Conservation (phyloP, 306 rosid genomes). For the Cajanus cajan region DNA sequence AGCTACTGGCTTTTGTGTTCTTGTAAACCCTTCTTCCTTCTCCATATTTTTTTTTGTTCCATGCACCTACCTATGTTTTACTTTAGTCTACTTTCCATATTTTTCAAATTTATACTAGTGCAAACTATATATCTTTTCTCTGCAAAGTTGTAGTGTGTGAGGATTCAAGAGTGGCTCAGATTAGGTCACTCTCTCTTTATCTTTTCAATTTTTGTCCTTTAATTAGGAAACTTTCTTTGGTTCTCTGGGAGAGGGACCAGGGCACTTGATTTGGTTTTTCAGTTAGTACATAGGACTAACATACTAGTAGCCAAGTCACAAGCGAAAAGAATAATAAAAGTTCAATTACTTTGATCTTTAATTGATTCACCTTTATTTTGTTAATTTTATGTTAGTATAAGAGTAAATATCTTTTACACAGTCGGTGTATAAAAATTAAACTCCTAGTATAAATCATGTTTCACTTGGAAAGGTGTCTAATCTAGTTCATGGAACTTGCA, state of each 20-base stretch:
- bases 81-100: neutral
- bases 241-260: neutral
- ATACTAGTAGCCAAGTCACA: neutral
- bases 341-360: neutral
- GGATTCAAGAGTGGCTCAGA: neutral
- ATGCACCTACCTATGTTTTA: neutral
- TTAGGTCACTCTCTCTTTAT: neutral
- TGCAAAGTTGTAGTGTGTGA: neutral
- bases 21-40: constrained; percentile 24
- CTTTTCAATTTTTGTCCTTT: neutral
- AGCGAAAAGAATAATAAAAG: neutral
- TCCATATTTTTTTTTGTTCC: no score
- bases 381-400: neutral
- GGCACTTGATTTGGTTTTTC: neutral
- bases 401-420: no score
- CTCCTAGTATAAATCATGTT: neutral
- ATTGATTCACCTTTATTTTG: neutral
- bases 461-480: neutral
- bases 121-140: neutral
- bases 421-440: no score
- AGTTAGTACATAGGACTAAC: neutral
- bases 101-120: neutral
- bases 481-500: no score
- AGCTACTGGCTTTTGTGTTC: constrained; percentile 47
- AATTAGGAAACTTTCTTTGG: neutral